Conservation (phyloP, 441 rosid species). For the Raphanus hybrid region DNA sequence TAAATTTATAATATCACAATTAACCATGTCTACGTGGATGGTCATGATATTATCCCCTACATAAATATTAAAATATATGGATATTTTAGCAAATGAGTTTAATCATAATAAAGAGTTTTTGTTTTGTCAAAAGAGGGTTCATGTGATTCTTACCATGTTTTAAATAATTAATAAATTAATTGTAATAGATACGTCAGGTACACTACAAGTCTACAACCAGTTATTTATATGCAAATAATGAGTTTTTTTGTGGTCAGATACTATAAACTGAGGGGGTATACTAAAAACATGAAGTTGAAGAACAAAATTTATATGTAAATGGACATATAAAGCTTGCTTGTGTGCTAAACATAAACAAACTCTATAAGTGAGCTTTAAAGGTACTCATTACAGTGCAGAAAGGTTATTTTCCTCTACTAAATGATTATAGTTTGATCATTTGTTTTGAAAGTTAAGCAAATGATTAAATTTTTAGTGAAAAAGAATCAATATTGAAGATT, state of each 20-base stretch:
- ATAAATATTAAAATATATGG: neutral
- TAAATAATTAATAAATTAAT: neutral
- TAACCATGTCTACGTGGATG: neutral
- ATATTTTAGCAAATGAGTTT: neutral
- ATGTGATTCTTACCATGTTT: slow-evolving; percentile 4
- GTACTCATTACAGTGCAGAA: slow-evolving; percentile 36
- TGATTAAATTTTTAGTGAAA: slow-evolving; percentile 1
- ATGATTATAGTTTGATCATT: slow-evolving; percentile 11
- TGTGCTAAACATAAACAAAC: slow-evolving; percentile 16
- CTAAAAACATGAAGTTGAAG: neutral
- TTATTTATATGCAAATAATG: neutral
- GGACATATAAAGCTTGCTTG: slow-evolving; percentile 25
- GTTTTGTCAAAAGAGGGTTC: neutral
- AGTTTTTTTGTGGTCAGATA: neutral
- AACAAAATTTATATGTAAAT: slow-evolving; percentile 6
- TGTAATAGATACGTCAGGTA: neutral
- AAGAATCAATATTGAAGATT: neutral
- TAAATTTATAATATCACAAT: neutral
- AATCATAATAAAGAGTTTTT: neutral
- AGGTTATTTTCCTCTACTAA: slow-evolving; percentile 9
- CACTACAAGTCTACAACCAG: neutral
- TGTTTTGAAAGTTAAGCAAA: slow-evolving; percentile 31
- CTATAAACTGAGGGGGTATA: slow-evolving; percentile 1
- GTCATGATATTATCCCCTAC: neutral
- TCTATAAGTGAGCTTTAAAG: slow-evolving; percentile 36